Conservation (phyloP, 805 yeast genomes). For the Candida golubevii region DNA sequence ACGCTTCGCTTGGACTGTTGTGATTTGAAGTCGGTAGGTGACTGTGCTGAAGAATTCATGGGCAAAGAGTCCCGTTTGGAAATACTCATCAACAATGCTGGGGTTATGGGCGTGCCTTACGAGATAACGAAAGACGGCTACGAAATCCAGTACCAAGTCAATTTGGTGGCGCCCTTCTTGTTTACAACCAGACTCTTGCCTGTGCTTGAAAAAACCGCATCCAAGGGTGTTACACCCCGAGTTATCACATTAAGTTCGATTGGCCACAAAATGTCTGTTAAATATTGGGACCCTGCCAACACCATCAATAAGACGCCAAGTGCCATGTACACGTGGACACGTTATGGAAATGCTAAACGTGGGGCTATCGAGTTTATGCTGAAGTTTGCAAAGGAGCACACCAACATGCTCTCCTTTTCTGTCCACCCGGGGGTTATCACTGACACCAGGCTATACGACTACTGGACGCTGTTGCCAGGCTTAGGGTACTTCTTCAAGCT, state of each 20-base stretch:
- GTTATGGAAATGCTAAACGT: constrained; percentile 35
- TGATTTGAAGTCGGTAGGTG: constrained; percentile 13
- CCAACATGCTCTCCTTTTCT: constrained; percentile 30
- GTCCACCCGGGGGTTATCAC: constrained; percentile 39
- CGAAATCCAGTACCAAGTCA: constrained; percentile 41
- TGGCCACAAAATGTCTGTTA: constrained; percentile 27
- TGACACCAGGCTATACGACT: constrained; percentile 30
- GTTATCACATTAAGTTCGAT: constrained; percentile 30
- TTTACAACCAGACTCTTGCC: constrained; percentile 30
- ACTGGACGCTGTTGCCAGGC: constrained; percentile 24
- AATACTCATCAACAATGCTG: constrained; percentile 38
- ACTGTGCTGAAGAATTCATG: constrained; percentile 21
- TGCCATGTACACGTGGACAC: constrained; percentile 24
- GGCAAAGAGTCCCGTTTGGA: constrained; percentile 26
- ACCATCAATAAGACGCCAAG: constrained; percentile 25
- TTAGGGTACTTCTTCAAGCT: constrained; percentile 20
- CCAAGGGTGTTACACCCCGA: constrained; percentile 22
- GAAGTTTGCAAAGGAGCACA: constrained; percentile 24
- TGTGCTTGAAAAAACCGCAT: constrained; percentile 18
- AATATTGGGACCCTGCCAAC: constrained; percentile 23
- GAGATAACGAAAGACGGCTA: constrained; percentile 32
- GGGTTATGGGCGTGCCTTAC: constrained; percentile 38
- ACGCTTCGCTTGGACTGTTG: constrained; percentile 16
- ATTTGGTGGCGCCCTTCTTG: constrained; percentile 32
- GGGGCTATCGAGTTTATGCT: constrained; percentile 30